Evolutionary conservation across 257 asterid genomes (phyloP).

Genomic region (Rehmannia glutinosa): DNA sequence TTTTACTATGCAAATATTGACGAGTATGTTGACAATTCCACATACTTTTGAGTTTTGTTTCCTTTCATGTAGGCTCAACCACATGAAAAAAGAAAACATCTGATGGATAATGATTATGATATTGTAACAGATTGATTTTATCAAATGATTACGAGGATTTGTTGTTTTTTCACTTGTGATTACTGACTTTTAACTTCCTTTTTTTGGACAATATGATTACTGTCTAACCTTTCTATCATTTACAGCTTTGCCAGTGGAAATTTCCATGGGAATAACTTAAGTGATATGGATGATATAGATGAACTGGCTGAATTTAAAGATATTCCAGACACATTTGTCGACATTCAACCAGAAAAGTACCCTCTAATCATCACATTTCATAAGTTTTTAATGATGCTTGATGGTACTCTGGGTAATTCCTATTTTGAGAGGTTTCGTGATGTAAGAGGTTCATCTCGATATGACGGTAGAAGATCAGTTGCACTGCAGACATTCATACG

Average conservation of each 20-base stretch:
- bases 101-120: no score
- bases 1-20: no score
- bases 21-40: no score
- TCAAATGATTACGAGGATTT: no score
- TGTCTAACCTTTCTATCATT: background rate
- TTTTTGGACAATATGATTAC: no score
- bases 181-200: no score
- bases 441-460: conserved; percentile 14
- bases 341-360: conserved; percentile 36
- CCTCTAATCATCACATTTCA: conserved; percentile 68
- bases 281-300: conserved; percentile 45
- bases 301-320: conserved; percentile 42
- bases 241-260: conserved; percentile 39
- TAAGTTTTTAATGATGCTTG: conserved; percentile 74
- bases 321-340: conserved; percentile 51
- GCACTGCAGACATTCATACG: conserved; percentile 44
- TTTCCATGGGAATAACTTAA: conserved; percentile 13
- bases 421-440: conserved; percentile 49
- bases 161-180: no score
- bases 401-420: conserved; percentile 50
- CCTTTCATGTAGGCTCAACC: no score
- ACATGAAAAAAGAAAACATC: no score
- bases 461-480: conserved; percentile 32
- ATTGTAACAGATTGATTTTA: no score
- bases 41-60: no score